Evolutionary conservation across 768 basidiomycete species (phyloP), one percentile per base, ranked within the genome.

Genomic region (Clathrus columnatus): DNA sequence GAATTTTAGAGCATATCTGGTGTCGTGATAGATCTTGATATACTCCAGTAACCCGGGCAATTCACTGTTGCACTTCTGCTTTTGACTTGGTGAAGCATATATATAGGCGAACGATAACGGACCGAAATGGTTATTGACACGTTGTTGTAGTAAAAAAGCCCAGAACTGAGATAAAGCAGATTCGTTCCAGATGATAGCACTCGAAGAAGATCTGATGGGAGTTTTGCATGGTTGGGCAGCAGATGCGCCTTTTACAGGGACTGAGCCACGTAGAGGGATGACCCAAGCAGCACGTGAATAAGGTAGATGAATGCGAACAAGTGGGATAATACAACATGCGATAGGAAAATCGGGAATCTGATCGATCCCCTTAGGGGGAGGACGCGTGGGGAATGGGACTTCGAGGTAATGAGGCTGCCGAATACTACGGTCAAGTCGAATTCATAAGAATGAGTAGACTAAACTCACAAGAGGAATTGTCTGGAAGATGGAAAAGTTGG

Each of bases 11-110:
- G 54, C 54, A 44, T 55, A 55, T 30, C 36, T 26, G 3, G 27
- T 11, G 28, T 55, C 54, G 26, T 55, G 54, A 26, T 55, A 55
- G 26, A 55, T 55, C 54, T 55, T 55, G 29, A 55, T 55, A 36
- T 55, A 55, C 28, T 55, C 54, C 54, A 44, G 48, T 14, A 36
- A n/a, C 11, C 36, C 14, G 4, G n/a, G n/a, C 14, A 36, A 8
- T 8, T 8, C 36, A 36, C n/a, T n/a, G n/a, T n/a, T 36, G n/a
- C 2, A n/a, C 17, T 30, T n/a, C 18, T 45, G 16, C 7, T 18
- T 32, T 47, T 11, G 14, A 47, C 21, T 16, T 20, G 46, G 21
- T 14, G 46, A 20, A 18, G 24, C 5, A 28, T 47, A 48, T 18
- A 41, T 29, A 21, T 55, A 55, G 18, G 23, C 44, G 6, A 55